phyloP scores from a whole-genome alignment of 441 rosid genomes.

The Syzygium syzygioides region DNA sequence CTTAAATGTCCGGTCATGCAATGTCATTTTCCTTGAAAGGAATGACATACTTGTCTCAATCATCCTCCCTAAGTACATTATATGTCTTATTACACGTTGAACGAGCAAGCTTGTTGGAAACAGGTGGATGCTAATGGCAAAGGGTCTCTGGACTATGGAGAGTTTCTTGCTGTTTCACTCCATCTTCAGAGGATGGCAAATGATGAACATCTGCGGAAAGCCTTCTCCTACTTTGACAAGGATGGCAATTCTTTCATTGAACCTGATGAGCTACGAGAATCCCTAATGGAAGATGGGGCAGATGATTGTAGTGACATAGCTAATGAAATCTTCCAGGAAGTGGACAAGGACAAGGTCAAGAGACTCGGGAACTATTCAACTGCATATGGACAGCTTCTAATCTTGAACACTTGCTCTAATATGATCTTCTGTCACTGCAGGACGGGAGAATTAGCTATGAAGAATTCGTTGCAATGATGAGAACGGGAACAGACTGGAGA shows the following conservation, averaged over 20 bases:
- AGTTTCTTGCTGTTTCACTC: conserved; percentile 90
- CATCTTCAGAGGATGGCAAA: conserved; percentile 92
- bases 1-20: background rate
- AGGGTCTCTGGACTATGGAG: conserved; percentile 86
- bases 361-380: conserved; percentile 1
- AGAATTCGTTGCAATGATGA: conserved; percentile 99
- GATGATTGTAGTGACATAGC: conserved; percentile 88
- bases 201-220: conserved; percentile 92
- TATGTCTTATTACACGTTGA: background rate
- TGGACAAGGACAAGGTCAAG: conserved; percentile 92
- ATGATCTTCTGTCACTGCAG: conserved; percentile 24
- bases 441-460: conserved; percentile 94
- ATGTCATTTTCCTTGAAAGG: background rate
- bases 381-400: background rate
- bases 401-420: background rate
- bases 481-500: conserved; percentile 99
- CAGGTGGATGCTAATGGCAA: conserved; percentile 93
- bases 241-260: conserved; percentile 84
- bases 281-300: conserved; percentile 93
- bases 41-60: background rate
- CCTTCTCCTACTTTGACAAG: conserved; percentile 96
- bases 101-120: conserved; percentile 15
- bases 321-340: conserved; percentile 98
- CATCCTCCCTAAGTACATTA: background rate
- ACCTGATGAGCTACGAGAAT: conserved; percentile 84